Evolutionary conservation across 306 rosid genomes (phyloP).

Genomic region (Coriaria nepalensis): DNA sequence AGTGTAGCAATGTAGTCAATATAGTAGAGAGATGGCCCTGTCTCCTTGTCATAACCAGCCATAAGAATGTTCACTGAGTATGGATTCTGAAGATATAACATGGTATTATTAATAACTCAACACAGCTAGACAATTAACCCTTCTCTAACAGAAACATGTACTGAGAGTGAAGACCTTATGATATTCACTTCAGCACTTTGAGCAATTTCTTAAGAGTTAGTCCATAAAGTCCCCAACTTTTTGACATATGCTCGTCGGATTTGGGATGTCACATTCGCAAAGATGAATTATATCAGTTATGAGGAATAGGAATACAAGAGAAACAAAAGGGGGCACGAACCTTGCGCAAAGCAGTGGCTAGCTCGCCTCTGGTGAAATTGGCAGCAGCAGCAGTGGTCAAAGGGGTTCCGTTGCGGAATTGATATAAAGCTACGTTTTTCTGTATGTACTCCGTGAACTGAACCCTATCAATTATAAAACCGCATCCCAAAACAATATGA

Average conservation of each 20-base stretch:
- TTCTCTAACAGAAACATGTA: too few species aligned
- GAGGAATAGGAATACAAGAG: background rate
- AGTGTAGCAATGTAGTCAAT: constrained; percentile 88
- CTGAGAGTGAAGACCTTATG: too few species aligned
- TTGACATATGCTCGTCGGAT: too few species aligned
- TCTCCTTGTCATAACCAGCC: constrained; percentile 90
- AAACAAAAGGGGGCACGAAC: constrained; percentile 20
- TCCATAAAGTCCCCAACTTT: too few species aligned
- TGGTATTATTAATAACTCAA: background rate
- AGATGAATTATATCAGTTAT: background rate
- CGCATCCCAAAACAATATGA: background rate
- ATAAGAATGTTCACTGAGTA: constrained; percentile 77
- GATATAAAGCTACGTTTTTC: constrained; percentile 63
- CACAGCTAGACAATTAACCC: too few species aligned
- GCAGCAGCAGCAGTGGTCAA: constrained; percentile 71
- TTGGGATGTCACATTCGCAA: background rate
- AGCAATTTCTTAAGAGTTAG: too few species aligned
- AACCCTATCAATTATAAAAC: constrained; percentile 27
- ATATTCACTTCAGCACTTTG: too few species aligned
- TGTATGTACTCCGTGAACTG: constrained; percentile 71
- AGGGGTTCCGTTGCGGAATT: constrained; percentile 70
- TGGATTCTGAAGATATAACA: constrained; percentile 48
- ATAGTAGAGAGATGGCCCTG: constrained; percentile 71
- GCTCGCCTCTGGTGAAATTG: constrained; percentile 67
- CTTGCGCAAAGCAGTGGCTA: constrained; percentile 79